These are phyloP conservation scores for Podospora comata DNA, from an alignment of 495 filamentous ascomycete genomes.

Conservation along the genomic window DNA sequence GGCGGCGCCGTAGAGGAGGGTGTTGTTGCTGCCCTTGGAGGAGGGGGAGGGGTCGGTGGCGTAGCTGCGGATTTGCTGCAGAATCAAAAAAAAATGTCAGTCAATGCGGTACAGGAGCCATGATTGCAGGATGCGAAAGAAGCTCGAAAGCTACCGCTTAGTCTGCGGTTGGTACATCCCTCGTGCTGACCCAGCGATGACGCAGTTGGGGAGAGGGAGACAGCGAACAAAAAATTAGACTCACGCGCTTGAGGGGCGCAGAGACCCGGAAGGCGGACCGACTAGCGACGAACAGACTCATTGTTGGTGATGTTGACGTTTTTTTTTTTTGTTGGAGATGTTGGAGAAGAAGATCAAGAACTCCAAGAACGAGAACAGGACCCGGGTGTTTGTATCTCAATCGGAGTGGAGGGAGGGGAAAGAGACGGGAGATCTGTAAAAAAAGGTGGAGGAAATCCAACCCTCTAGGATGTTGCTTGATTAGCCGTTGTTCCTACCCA, in stretches of 20 bases:
- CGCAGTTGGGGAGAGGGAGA: not conserved
- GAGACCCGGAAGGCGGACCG: constrained; percentile 33
- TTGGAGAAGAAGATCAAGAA: not conserved
- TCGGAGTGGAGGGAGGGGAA: not conserved
- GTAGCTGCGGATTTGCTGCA: constrained; percentile 41
- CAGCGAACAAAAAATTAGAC: constrained; percentile 13
- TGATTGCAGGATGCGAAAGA: not conserved
- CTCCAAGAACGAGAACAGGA: not conserved
- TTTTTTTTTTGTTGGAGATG: not conserved
- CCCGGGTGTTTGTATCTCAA: not conserved
- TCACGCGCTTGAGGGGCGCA: constrained; percentile 34
- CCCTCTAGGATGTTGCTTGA: not conserved
- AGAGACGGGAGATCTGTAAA: constrained; percentile 4
- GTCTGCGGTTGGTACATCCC: not conserved
- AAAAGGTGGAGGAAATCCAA: not conserved
- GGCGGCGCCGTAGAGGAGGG: constrained; percentile 37
- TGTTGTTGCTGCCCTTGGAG: constrained; percentile 38
- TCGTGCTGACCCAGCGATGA: not conserved
- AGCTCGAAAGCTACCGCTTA: not conserved
- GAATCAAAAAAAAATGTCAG: not conserved
- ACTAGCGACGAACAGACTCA: constrained; percentile 37
- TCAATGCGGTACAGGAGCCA: not conserved
- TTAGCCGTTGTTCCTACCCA: not conserved
- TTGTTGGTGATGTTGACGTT: constrained; percentile 16
- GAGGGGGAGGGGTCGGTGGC: constrained; percentile 47